Evolutionary conservation across 176 grass and related monocot genomes (phyloP).

Genomic region (Bonia amplexicaulis): DNA sequence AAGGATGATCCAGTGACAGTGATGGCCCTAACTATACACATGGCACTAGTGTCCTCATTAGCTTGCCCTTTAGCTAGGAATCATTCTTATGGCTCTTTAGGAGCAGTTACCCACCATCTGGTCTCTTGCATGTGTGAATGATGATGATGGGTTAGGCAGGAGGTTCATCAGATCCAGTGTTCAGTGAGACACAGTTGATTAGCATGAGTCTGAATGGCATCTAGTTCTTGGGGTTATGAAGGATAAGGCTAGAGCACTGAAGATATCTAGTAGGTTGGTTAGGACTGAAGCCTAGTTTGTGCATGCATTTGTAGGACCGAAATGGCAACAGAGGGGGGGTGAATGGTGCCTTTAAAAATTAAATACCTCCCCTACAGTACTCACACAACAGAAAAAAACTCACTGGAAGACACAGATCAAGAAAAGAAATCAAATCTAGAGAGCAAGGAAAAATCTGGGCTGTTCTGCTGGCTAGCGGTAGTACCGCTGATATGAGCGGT

Average conservation of each 20-base stretch:
- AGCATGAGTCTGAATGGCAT: not conserved
- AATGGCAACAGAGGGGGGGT: too few species aligned
- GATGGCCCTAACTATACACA: slow-evolving; percentile 7
- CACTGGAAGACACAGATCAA: too few species aligned
- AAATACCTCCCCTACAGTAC: too few species aligned
- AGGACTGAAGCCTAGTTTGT: not conserved
- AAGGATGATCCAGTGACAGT: slow-evolving; percentile 18
- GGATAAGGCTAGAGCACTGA: not conserved
- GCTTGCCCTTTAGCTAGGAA: not conserved
- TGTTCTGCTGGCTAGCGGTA: too few species aligned
- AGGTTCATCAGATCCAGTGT: not conserved
- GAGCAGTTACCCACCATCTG: not conserved
- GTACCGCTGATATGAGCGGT: too few species aligned
- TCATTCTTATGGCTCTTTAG: not conserved
- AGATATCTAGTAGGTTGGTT: not conserved
- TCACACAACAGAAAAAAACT: too few species aligned
- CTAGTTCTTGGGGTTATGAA: not conserved
- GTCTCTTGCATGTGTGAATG: not conserved
- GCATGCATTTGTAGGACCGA: too few species aligned
- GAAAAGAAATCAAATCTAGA: too few species aligned
- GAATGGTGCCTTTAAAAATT: too few species aligned
- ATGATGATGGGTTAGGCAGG: not conserved
- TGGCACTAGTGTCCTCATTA: not conserved
- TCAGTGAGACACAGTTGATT: not conserved
- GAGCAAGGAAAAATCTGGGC: too few species aligned